Evolutionary conservation across 106 monocot species (phyloP).

Genomic region (Dactylorhiza incarnata): DNA sequence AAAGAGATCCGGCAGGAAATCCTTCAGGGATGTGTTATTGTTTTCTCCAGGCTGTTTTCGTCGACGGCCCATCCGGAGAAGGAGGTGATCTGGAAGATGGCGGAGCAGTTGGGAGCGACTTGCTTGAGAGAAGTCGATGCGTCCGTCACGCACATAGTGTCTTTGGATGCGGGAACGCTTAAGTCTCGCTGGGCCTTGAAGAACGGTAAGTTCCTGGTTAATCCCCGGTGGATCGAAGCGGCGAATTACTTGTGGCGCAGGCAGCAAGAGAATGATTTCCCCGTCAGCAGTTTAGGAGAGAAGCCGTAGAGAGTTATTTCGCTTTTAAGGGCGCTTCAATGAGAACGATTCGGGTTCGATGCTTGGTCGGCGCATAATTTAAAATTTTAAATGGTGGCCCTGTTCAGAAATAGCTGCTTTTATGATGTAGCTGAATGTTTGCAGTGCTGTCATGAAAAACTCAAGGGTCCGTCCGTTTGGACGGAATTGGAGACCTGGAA

Average conservation of each 20-base stretch:
- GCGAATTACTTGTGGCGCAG: conserved; percentile 63
- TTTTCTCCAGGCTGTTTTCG: conserved; percentile 66
- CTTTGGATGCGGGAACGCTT: conserved; percentile 38
- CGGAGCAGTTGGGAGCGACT: conserved; percentile 62
- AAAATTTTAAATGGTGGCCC: background rate
- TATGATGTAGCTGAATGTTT: background rate
- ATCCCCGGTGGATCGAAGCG: conserved; percentile 77
- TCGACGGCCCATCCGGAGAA: conserved; percentile 24
- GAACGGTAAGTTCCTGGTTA: conserved; percentile 73
- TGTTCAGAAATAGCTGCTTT: background rate
- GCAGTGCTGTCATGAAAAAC: background rate
- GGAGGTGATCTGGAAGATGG: conserved; percentile 74
- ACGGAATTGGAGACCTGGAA: no score
- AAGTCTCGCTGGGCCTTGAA: conserved; percentile 67
- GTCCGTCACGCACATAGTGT: conserved; percentile 67
- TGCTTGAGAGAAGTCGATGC: conserved; percentile 49
- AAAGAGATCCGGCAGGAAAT: conserved; percentile 37
- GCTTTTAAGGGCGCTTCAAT: no score
- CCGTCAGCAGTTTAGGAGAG: conserved; percentile 9
- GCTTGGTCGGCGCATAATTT: background rate
- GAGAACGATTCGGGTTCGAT: no score
- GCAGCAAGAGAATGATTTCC: conserved; percentile 53
- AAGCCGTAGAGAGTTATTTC: background rate
- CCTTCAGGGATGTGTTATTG: conserved; percentile 61
- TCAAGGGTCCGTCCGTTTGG: no score